Evolutionary conservation across 768 basidiomycete genomes (phyloP).

Genomic region (Lentinula raphanica): DNA sequence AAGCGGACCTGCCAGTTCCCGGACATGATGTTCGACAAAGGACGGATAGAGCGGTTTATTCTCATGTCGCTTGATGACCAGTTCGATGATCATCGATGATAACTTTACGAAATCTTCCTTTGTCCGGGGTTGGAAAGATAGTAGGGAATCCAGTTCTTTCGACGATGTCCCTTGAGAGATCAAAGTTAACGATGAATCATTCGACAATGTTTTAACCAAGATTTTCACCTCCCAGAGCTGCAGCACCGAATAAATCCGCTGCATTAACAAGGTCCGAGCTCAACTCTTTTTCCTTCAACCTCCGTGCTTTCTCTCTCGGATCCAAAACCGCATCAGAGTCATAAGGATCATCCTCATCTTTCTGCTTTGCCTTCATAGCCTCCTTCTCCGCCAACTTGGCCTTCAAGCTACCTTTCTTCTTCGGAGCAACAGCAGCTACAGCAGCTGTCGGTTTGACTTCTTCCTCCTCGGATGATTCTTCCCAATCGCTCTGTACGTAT

Average conservation of each 20-base stretch:
- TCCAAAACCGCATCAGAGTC: constrained; percentile 74
- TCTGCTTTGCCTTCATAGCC: constrained; percentile 56
- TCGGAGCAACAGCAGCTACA: constrained; percentile 58
- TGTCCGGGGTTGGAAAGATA: constrained; percentile 77
- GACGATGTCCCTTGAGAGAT: constrained; percentile 60
- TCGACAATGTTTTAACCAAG: no score
- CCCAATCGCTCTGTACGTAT: constrained; percentile 83
- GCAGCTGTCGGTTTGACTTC: constrained; percentile 53
- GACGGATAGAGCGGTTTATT: constrained; percentile 75
- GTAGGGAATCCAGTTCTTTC: constrained; percentile 61
- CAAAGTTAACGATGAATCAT: no score
- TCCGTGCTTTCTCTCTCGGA: constrained; percentile 69
- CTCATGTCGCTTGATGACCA: constrained; percentile 73
- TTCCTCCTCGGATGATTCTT: constrained; percentile 73
- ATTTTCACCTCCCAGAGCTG: constrained; percentile 53
- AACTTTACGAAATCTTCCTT: constrained; percentile 83
- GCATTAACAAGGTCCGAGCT: constrained; percentile 85
- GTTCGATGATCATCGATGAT: constrained; percentile 68
- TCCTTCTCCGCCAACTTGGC: constrained; percentile 92
- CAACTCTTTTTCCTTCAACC: constrained; percentile 77
- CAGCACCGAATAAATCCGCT: constrained; percentile 71
- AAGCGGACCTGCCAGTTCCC: constrained; percentile 68
- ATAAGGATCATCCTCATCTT: constrained; percentile 43
- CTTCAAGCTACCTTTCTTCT: constrained; percentile 92
- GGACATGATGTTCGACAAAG: constrained; percentile 82